Percentiles rank a stretch among this genome's conserved stretches.
These are phyloP conservation scores for Paraphoma chrysanthemicola DNA, from an alignment of 2,329 filamentous ascomycete genomes.

Conservation along the genomic window DNA sequence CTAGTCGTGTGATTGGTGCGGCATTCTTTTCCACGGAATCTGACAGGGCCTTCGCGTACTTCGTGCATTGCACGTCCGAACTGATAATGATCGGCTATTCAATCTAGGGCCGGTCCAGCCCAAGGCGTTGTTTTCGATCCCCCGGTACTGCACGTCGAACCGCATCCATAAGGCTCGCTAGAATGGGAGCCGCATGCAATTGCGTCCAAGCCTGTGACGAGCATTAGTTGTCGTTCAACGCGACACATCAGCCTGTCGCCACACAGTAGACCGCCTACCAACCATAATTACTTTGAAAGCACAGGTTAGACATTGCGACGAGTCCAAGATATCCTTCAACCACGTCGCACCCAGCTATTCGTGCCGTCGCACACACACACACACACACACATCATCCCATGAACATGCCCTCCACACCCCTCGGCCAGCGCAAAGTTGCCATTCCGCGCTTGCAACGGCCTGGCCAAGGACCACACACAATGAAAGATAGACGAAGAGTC, in stretches of 20 bases:
- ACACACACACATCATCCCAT: background rate
- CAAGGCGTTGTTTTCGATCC: background rate
- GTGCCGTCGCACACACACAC: background rate
- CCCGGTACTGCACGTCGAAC: background rate
- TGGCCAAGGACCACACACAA: background rate
- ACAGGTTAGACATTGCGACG: background rate
- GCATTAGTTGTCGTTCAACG: background rate
- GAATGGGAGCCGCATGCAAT: background rate
- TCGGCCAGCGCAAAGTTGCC: constrained; percentile 16
- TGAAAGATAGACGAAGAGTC: constrained; percentile 17
- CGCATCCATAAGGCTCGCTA: background rate
- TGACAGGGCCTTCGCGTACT: background rate
- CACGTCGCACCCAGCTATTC: background rate
- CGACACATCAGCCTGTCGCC: background rate
- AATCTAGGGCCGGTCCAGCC: background rate
- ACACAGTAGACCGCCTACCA: background rate
- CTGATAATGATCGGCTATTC: background rate
- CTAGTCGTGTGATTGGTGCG: background rate
- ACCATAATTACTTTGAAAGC: background rate
- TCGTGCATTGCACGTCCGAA: background rate
- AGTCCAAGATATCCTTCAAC: background rate
- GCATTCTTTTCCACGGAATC: background rate
- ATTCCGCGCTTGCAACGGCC: constrained; percentile 28
- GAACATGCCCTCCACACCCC: constrained; percentile 4
- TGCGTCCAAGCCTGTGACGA: background rate